phyloP scores from a whole-genome alignment of 441 rosid species.

The Macaranga tanarius region DNA sequence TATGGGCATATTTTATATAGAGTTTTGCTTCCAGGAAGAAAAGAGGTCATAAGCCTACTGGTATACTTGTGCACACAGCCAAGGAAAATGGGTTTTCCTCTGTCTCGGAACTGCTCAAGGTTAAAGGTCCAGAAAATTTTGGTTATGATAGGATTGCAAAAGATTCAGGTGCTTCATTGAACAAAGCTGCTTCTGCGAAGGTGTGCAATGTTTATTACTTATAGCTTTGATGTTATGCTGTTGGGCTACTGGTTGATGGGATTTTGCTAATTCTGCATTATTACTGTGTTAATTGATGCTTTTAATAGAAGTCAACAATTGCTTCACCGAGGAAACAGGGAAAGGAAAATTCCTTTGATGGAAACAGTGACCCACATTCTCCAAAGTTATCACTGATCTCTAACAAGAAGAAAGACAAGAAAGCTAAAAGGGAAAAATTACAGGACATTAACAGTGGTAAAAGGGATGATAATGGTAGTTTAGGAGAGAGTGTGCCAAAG shows the following conservation, averaged over 20 bases:
- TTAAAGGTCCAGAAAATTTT: conserved; percentile 44
- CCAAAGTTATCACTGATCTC: conserved; percentile 19
- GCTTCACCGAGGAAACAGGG: conserved; percentile 44
- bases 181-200: conserved; percentile 32
- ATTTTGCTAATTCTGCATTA: conserved; percentile 11
- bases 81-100: conserved; percentile 70
- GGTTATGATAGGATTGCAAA: conserved; percentile 28
- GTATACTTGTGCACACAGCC: conserved; percentile 57
- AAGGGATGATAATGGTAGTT: conserved; percentile 21
- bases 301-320: conserved; percentile 31
- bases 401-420: conserved; percentile 35
- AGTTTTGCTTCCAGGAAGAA: conserved; percentile 52
- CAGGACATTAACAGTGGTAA: conserved; percentile 38
- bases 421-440: conserved; percentile 38
- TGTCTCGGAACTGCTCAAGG: conserved; percentile 61
- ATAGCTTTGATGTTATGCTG: background rate
- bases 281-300: conserved; percentile 17
- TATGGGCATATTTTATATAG: conserved; percentile 5
- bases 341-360: conserved; percentile 57
- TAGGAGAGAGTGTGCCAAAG: conserved; percentile 23
- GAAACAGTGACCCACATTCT: conserved; percentile 28
- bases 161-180: conserved; percentile 28
- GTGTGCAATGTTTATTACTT: conserved; percentile 22
- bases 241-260: conserved; percentile 7
- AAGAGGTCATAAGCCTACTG: conserved; percentile 76